Percentiles rank a stretch among this genome's conserved stretches.
Evolutionary conservation across 2,329 filamentous ascomycete genomes (phyloP).

Genomic region (Alternaria consortialis): DNA sequence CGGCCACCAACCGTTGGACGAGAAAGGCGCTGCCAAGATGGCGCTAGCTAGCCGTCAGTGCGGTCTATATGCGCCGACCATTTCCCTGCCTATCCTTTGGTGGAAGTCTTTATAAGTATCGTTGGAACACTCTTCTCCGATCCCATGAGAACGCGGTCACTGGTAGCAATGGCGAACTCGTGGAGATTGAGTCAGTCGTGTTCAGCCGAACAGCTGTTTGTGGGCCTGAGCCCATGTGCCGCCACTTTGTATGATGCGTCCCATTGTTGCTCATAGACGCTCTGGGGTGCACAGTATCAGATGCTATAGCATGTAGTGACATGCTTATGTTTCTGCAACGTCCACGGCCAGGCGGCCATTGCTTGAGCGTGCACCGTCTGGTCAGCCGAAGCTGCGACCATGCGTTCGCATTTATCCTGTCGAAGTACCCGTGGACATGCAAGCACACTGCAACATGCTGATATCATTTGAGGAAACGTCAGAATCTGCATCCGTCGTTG

Average conservation of each 20-base stretch:
- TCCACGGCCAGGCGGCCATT: not conserved
- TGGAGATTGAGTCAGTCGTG: not conserved
- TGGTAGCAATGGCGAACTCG: not conserved
- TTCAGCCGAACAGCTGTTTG: not conserved
- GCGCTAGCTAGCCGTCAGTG: slow-evolving; percentile 16
- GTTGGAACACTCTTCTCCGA: not conserved
- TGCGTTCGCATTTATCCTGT: slow-evolving; percentile 2
- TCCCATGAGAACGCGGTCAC: not conserved
- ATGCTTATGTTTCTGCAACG: not conserved
- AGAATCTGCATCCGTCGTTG: not conserved
- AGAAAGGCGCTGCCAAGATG: slow-evolving; percentile 14
- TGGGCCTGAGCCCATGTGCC: not conserved
- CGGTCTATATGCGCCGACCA: slow-evolving; percentile 21
- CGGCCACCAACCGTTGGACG: slow-evolving; percentile 34
- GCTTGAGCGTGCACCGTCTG: not conserved
- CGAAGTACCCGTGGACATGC: not conserved
- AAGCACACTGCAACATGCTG: not conserved
- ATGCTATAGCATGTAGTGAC: slow-evolving; percentile 1
- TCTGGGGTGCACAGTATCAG: not conserved
- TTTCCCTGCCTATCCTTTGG: slow-evolving; percentile 1
- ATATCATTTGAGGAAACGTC: not conserved
- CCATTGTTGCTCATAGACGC: not conserved
- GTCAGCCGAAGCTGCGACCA: slow-evolving; percentile 1
- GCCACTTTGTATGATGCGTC: not conserved
- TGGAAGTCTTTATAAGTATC: not conserved